Percentiles rank a stretch among this genome's conserved stretches.
Conservation (phyloP, 169 alveolate species). For the Plasmodium cynomolgi region DNA sequence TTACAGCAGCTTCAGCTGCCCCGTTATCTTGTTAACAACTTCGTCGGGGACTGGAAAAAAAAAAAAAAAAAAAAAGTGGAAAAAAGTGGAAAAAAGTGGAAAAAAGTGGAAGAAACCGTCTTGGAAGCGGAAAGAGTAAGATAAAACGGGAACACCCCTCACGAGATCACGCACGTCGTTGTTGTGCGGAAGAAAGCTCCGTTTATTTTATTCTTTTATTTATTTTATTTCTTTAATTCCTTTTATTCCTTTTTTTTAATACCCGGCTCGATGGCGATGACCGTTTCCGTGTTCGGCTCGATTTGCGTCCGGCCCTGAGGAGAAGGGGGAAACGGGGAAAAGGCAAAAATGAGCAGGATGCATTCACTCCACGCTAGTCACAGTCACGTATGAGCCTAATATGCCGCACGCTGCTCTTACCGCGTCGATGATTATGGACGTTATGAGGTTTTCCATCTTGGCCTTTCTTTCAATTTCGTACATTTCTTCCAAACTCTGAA, state of each 20-base stretch:
- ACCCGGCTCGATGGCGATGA: constrained; percentile 95
- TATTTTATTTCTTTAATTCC: background rate
- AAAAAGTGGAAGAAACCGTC: constrained; percentile 7
- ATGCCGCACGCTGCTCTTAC: background rate
- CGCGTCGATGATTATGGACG: constrained; percentile 89
- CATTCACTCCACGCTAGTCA: background rate
- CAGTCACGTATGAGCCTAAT: background rate
- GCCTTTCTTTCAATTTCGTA: constrained; percentile 84
- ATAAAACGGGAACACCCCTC: background rate
- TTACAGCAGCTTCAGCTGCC: constrained; percentile 83
- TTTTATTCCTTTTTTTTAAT: background rate
- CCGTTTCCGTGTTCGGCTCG: constrained; percentile 92
- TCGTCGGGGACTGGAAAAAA: constrained; percentile 80
- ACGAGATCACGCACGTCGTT: background rate
- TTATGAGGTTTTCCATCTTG: constrained; percentile 77
- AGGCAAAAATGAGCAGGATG: background rate
- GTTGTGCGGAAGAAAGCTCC: background rate
- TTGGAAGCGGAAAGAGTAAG: background rate
- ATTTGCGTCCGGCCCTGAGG: constrained; percentile 92
- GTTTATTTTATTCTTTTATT: background rate
- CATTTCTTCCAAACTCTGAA: constrained; percentile 84
- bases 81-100: constrained; percentile 12
- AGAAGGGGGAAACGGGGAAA: background rate
- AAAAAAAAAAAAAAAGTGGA: constrained; percentile 24
- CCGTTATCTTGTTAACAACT: constrained; percentile 82